A percentile compares a stretch with the other conserved stretches of the same genome.
Evolutionary conservation across 192 early-diverging fungal species (phyloP).

Genomic region (Oehlia diaphana): DNA sequence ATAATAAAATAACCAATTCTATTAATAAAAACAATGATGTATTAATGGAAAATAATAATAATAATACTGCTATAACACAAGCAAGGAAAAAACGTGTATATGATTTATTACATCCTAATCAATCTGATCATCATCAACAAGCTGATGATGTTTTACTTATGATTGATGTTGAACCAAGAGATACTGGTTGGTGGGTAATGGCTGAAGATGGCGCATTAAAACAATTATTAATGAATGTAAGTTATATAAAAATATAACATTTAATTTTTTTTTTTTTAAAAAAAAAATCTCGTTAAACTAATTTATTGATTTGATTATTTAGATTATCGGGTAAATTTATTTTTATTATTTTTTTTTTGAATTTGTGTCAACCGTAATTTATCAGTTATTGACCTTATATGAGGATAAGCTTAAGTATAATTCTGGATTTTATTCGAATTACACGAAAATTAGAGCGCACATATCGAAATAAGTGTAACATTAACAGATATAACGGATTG

Average conservation of each 20-base stretch:
- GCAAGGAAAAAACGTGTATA: constrained; percentile 8
- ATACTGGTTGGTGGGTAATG: constrained; percentile 27
- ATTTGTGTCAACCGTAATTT: too few relatives aligned
- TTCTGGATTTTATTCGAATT: too few relatives aligned
- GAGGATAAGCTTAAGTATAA: too few relatives aligned
- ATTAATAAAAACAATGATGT: neutral
- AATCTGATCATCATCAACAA: neutral
- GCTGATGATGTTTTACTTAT: neutral
- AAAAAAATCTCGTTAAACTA: too few relatives aligned
- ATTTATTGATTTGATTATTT: neutral
- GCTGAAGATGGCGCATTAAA: constrained; percentile 38
- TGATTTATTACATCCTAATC: neutral
- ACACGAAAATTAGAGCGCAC: too few relatives aligned
- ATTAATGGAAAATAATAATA: too few relatives aligned
- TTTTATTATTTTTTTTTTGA: neutral
- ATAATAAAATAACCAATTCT: neutral
- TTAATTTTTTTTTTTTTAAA: constrained; percentile 9
- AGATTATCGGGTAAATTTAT: constrained; percentile 25
- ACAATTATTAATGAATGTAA: constrained; percentile 40
- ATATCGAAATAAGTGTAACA: too few relatives aligned
- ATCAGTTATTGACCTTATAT: too few relatives aligned
- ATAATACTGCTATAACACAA: neutral
- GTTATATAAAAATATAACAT: constrained; percentile 26
- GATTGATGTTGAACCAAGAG: constrained; percentile 22
- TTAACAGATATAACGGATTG: too few relatives aligned